Evolutionary conservation across 2,329 filamentous ascomycete genomes (phyloP).

Genomic region (Aspergillus japonicus): DNA sequence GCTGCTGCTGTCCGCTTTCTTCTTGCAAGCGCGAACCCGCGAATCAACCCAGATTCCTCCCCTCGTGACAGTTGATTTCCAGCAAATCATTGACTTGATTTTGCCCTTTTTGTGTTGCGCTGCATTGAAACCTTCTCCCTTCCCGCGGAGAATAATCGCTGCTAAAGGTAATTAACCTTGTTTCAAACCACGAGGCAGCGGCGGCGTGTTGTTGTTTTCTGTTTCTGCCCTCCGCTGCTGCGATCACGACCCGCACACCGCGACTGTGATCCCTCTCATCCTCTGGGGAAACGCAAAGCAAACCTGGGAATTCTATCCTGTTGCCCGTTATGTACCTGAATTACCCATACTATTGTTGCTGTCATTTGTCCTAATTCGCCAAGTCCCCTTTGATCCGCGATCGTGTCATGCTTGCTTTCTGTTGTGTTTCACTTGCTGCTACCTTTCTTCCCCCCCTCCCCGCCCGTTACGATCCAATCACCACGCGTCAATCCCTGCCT

Average conservation of each 20-base stretch:
- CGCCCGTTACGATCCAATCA: constrained; percentile 21
- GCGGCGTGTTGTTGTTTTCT: constrained; percentile 17
- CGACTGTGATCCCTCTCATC: constrained; percentile 14
- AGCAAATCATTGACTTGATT: constrained; percentile 19
- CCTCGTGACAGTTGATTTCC: constrained; percentile 16
- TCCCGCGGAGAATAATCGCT: constrained; percentile 7
- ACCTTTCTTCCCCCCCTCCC: constrained; percentile 5
- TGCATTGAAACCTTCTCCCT: constrained; percentile 8
- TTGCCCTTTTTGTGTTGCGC: constrained; percentile 14
- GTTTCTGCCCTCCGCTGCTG: constrained; percentile 8
- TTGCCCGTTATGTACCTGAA: constrained; percentile 1
- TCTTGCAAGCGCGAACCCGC: constrained; percentile 24
- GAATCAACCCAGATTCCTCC: constrained; percentile 19
- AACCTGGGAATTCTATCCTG: not conserved
- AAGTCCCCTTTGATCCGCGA: not conserved
- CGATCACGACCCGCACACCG: constrained; percentile 19
- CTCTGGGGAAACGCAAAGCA: constrained; percentile 8
- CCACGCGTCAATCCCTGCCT: constrained; percentile 25
- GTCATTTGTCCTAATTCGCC: constrained; percentile 1
- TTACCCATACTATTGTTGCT: not conserved
- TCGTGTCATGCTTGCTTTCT: constrained; percentile 10
- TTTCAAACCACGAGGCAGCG: constrained; percentile 9
- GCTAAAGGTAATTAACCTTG: constrained; percentile 15
- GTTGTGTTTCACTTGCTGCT: constrained; percentile 20
- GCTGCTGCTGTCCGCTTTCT: constrained; percentile 18